phyloP scores from a whole-genome alignment of 495 filamentous ascomycete species.

The Penicillium pancosmium region DNA sequence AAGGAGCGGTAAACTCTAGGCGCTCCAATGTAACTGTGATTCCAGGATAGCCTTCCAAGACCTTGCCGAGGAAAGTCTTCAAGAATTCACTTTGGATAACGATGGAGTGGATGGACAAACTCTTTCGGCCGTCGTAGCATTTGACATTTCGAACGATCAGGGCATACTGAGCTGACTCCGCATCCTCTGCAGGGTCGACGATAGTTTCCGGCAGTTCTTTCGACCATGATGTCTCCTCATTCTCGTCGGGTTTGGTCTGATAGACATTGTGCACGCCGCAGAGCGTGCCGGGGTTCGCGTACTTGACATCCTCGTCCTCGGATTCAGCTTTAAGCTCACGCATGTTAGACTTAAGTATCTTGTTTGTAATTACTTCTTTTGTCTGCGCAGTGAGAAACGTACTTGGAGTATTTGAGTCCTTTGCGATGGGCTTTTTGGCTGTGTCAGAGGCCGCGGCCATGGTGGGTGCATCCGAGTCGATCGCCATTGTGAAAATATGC shows the following conservation, averaged over 20 bases:
- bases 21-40: constrained; percentile 61
- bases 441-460: not conserved
- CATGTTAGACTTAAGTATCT: not conserved
- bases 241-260: constrained; percentile 30
- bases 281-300: constrained; percentile 24
- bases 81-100: constrained; percentile 66
- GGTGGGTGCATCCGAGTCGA: not conserved
- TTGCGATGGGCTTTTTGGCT: not conserved
- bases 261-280: constrained; percentile 38
- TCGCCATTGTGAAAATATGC: not conserved
- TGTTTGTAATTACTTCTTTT: not conserved
- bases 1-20: constrained; percentile 61
- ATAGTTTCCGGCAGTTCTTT: constrained; percentile 47
- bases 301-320: constrained; percentile 8
- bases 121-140: constrained; percentile 62
- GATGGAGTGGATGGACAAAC: constrained; percentile 62
- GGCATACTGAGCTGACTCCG: constrained; percentile 53
- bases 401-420: constrained; percentile 2
- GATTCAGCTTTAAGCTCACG: constrained; percentile 2
- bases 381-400: not conserved
- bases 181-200: constrained; percentile 51
- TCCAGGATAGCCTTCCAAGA: constrained; percentile 65
- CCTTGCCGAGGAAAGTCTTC: constrained; percentile 56
- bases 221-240: constrained; percentile 32
- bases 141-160: constrained; percentile 56